Evolutionary conservation across 805 yeast genomes (phyloP).

Genomic region (Wickerhamomyces alni): DNA sequence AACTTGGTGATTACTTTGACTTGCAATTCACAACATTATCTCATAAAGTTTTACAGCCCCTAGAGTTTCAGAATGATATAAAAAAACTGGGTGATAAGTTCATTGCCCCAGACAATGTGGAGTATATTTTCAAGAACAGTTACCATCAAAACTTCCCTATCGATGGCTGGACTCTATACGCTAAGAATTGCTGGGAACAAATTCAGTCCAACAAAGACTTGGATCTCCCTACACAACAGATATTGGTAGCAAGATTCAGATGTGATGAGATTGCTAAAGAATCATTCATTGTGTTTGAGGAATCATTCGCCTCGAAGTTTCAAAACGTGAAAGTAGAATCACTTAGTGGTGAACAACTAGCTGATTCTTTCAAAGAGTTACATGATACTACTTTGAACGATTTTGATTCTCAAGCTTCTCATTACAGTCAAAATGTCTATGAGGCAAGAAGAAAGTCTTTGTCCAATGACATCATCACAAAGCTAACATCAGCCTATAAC

Average conservation of each 20-base stretch:
- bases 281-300: slow-evolving; percentile 20
- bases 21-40: slow-evolving; percentile 74
- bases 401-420: slow-evolving; percentile 70
- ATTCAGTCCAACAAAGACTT: slow-evolving; percentile 89
- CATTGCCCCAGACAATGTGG: slow-evolving; percentile 21
- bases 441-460: slow-evolving; percentile 51
- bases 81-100: slow-evolving; percentile 59
- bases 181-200: slow-evolving; percentile 89
- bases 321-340: slow-evolving; percentile 7
- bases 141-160: slow-evolving; percentile 86
- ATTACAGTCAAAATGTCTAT: slow-evolving; percentile 66
- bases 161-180: slow-evolving; percentile 94
- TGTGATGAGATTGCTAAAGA: slow-evolving; percentile 79
- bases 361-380: slow-evolving; percentile 36
- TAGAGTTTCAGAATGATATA: slow-evolving; percentile 59
- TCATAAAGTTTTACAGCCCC: slow-evolving; percentile 79
- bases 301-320: slow-evolving; percentile 6
- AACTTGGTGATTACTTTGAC: slow-evolving; percentile 76
- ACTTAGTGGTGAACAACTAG: slow-evolving; percentile 27
- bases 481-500: slow-evolving; percentile 38
- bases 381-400: slow-evolving; percentile 39
- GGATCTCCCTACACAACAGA: slow-evolving; percentile 95
- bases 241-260: slow-evolving; percentile 87
- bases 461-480: slow-evolving; percentile 38
- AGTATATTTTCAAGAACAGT: slow-evolving; percentile 49